Base-by-base conservation (phyloP, 768 basidiomycete species). In the Cystobasidium tubakii region DNA sequence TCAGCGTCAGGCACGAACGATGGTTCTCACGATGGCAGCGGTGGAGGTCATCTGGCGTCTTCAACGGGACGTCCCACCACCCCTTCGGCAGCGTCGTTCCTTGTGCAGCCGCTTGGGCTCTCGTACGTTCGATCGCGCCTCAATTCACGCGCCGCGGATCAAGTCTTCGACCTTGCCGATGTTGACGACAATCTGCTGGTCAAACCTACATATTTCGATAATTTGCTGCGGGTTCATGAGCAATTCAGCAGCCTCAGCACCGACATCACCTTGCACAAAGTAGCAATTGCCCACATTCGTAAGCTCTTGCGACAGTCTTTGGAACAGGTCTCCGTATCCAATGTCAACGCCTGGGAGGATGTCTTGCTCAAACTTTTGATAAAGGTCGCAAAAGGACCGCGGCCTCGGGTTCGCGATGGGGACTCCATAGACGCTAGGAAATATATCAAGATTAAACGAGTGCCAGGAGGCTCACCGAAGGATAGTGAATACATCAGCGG, bases 401-500 rank as follows among this genome's bases (percentile, higher is more conserved):
- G 65, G 55, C 76, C 77, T 0, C 77, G 82, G 55, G 79, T 81
- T 0, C 55, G 29, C 12, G 72, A 53, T 9, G 77, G 92, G 1
- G 90, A 92, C 77, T 90, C 91, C 76, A 93, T 97, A 88, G 96
- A 98, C 81, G 89, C 96, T 27, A 85, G 95, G 36, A 87, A 89
- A 44, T 96, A 95, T 77, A 92, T 98, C 60, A 97, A 97, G 83
- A 94, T 98, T 82, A 98, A 99, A 84, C 95, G 95, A 82, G 89
- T 98, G 19, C 95, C 96, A 0, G 96, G 96, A 27, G 96, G 96
- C 2, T 84, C 86, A 43, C 93, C 95, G 23, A 86, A 84, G 31
- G 92, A 99, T 81, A 96, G 92, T 3, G 96, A 99, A 83, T 98
- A 93, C 80, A 91, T 99, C 55, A 90, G 92, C 69, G 96, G 96